phyloP scores from a whole-genome alignment of 805 yeast species.

The Metschnikowia rubicola region DNA sequence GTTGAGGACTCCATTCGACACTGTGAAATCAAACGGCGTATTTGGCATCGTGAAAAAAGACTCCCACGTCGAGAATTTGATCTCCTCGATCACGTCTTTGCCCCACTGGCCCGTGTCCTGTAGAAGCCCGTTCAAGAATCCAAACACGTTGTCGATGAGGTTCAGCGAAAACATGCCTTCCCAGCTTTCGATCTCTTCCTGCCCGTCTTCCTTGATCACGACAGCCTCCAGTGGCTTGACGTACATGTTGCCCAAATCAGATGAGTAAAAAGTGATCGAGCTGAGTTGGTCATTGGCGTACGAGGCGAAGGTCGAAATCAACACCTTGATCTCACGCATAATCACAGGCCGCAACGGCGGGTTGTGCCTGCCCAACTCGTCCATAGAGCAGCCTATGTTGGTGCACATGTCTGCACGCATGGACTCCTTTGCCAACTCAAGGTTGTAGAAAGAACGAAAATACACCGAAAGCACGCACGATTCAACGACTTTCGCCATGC shows the following conservation, averaged over 20 bases:
- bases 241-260: constrained; percentile 39
- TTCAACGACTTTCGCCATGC: constrained; percentile 54
- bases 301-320: constrained; percentile 46
- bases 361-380: constrained; percentile 80
- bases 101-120: constrained; percentile 52
- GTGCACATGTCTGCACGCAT: constrained; percentile 47
- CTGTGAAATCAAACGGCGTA: constrained; percentile 59
- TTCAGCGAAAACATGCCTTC: constrained; percentile 46
- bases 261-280: constrained; percentile 44
- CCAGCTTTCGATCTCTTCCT: constrained; percentile 47
- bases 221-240: constrained; percentile 39
- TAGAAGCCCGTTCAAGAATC: constrained; percentile 49
- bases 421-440: constrained; percentile 51
- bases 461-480: constrained; percentile 36
- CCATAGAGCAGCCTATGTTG: constrained; percentile 64
- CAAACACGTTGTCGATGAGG: constrained; percentile 48
- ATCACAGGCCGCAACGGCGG: constrained; percentile 65
- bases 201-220: constrained; percentile 39
- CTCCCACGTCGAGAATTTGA: constrained; percentile 45
- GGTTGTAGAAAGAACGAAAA: constrained; percentile 49
- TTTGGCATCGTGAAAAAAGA: constrained; percentile 46
- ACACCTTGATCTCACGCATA: constrained; percentile 41
- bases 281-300: constrained; percentile 30
- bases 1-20: constrained; percentile 52
- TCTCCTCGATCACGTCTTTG: constrained; percentile 31